A percentile compares a stretch with the other conserved stretches of the same genome.
phyloP scores from a whole-genome alignment of 768 basidiomycete genomes.

The Tulasnella sp. region DNA sequence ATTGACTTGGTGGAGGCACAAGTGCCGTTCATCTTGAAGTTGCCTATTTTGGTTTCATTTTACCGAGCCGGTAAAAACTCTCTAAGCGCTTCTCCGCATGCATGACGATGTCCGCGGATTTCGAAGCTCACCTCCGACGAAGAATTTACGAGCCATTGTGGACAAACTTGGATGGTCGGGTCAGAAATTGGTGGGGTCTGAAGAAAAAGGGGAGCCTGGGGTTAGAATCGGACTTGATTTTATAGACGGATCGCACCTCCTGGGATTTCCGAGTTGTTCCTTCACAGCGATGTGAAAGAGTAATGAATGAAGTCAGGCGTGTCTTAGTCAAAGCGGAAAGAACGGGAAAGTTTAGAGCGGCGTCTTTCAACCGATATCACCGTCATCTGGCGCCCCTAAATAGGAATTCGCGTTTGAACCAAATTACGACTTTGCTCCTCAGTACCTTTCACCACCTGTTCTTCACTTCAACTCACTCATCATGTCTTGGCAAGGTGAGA shows the following conservation, averaged over 20 bases:
- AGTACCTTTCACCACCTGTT: not conserved
- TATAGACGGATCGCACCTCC: not conserved
- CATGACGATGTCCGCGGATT: too few species aligned
- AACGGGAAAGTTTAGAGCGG: slow-evolving; percentile 1
- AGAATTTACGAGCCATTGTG: slow-evolving; percentile 70
- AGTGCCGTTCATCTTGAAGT: slow-evolving; percentile 93
- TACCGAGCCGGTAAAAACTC: not conserved
- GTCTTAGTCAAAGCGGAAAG: too few species aligned
- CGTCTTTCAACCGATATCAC: not conserved
- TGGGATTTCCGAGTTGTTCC: too few species aligned
- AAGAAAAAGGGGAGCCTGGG: not conserved
- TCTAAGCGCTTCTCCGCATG: too few species aligned
- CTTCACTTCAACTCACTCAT: not conserved
- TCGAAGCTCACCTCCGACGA: slow-evolving; percentile 50
- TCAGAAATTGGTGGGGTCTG: not conserved
- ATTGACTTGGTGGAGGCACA: slow-evolving; percentile 51
- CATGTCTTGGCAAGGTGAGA: slow-evolving; percentile 2
- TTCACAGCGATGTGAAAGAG: not conserved
- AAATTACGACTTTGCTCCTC: not conserved
- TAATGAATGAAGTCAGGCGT: not conserved
- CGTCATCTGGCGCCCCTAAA: not conserved
- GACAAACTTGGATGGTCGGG: not conserved
- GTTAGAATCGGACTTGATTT: not conserved
- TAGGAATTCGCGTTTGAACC: not conserved
- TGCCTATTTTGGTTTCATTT: slow-evolving; percentile 33